These are phyloP conservation scores for Oryza australiensis DNA, from an alignment of 176 grass and related monocot species.

Conservation along the genomic window DNA sequence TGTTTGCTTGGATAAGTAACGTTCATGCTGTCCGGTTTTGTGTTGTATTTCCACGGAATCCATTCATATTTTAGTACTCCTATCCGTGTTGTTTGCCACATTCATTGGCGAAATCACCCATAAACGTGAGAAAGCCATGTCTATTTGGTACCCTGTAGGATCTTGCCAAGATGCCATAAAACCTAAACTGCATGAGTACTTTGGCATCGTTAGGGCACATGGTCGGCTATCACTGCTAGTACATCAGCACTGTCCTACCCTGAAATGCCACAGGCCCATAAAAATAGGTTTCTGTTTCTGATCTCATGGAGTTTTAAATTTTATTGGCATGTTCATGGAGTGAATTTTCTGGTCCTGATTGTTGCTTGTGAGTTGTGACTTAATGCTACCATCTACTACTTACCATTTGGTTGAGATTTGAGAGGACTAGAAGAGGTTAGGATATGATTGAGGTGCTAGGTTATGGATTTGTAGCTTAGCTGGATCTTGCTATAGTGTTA, in stretches of 20 bases:
- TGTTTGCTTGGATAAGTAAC: neutral
- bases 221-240: slow-evolving; percentile 18
- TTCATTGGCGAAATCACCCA: slow-evolving; percentile 8
- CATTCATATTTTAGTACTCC: slow-evolving; percentile 5
- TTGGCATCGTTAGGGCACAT: slow-evolving; percentile 28
- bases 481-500: too few species aligned
- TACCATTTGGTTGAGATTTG: slow-evolving; percentile 27
- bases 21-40: neutral
- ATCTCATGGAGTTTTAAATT: neutral
- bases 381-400: slow-evolving; percentile 22
- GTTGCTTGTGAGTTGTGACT: slow-evolving; percentile 23
- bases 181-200: neutral
- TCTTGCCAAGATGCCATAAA: slow-evolving; percentile 26
- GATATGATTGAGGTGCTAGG: neutral
- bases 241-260: slow-evolving; percentile 36
- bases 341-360: neutral
- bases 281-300: slow-evolving; percentile 33
- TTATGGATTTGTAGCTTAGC: too few species aligned
- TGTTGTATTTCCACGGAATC: slow-evolving; percentile 23
- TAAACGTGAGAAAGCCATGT: slow-evolving; percentile 9
- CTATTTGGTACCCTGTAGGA: slow-evolving; percentile 13
- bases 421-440: too few species aligned
- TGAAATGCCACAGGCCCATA: slow-evolving; percentile 26
- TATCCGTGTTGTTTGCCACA: neutral
- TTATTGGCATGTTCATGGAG: neutral